Base-by-base conservation (phyloP, 2,329 filamentous ascomycete genomes). In the Colletotrichum tanaceti region DNA sequence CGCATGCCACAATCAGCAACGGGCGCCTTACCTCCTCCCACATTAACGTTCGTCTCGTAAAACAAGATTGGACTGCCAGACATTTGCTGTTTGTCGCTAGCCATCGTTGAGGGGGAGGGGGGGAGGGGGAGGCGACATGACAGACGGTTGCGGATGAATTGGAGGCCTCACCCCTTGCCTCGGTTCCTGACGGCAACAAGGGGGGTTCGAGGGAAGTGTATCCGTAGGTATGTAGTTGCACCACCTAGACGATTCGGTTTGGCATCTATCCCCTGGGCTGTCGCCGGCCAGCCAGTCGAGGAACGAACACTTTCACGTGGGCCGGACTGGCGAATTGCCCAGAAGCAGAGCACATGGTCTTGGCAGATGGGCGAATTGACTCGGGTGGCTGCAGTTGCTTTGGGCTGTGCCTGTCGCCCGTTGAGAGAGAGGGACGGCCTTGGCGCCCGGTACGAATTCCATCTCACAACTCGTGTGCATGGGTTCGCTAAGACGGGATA, bases 391-490 rank as follows among this genome's bases (percentile, higher is more conserved):
- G 49, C 46, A 47, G n/a, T 28, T 57, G 38, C 60, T 46, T 28
- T 53, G n/a, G 38, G 35, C 7, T 41, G 53, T 43, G 47, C 22
- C 59, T 43, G 47, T 32, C 59, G 63, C 47, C 47, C 63, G 63
- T 32, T 39, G 22, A 47, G 22, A 47, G 52, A 58, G 58, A 50
- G 32, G 38, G 32, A 10, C n/a, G 22, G 41, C 38, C 65, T 68
- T 65, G 54, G 65, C 65, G 44, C 46, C 62, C 28, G 7, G 28
- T 9, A 41, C 41, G n/a, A 62, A 16, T 52, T 28, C 61, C 54
- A 59, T 65, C 65, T 68, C 65, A 68, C 39, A 68, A 64, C 32
- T 68, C 65, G 65, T 41, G 39, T 65, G 55, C 65, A 68, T 32
- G 55, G 24, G 41, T 38, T 68, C 43, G 49, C 41, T 65, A 35